Conservation (phyloP, 768 basidiomycete genomes). For the Lentinula aciculospora region DNA sequence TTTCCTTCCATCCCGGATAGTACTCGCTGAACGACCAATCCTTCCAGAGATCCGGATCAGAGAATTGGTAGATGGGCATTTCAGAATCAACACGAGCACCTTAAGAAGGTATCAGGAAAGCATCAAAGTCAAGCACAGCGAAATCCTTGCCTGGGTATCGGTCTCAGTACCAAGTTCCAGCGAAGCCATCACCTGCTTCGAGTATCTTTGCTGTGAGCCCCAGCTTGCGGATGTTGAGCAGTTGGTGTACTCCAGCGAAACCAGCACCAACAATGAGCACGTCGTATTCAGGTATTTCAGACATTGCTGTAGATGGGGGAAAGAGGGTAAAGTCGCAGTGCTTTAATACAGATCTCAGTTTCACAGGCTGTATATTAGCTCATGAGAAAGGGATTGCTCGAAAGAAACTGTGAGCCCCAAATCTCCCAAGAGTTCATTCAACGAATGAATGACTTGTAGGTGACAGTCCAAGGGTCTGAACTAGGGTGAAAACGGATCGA, state of each 20-base stretch:
- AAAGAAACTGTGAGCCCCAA: background rate
- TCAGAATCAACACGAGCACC: slow-evolving; percentile 5
- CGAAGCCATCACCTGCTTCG: background rate
- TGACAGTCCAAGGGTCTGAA: background rate
- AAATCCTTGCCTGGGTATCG: background rate
- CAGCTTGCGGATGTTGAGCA: background rate
- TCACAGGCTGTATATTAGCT: background rate
- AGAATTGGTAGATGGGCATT: slow-evolving; percentile 9
- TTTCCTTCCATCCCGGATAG: background rate
- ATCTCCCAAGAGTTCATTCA: background rate
- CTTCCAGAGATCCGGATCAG: background rate
- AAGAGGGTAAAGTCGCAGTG: background rate
- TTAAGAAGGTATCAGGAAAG: background rate
- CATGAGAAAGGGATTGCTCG: background rate
- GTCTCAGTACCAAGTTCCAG: slow-evolving; percentile 3
- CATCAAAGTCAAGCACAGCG: no score
- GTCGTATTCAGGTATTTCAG: background rate
- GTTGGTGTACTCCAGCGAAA: background rate
- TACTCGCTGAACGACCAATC: background rate
- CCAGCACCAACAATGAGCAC: background rate
- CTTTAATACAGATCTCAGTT: background rate
- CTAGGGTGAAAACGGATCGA: background rate
- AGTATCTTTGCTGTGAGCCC: slow-evolving; percentile 5
- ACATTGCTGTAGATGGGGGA: background rate
- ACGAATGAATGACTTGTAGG: background rate